Percentiles rank a stretch among this genome's conserved stretches.
Conservation (phyloP, 73 alveolate genomes). For the Effrenium voratum region DNA sequence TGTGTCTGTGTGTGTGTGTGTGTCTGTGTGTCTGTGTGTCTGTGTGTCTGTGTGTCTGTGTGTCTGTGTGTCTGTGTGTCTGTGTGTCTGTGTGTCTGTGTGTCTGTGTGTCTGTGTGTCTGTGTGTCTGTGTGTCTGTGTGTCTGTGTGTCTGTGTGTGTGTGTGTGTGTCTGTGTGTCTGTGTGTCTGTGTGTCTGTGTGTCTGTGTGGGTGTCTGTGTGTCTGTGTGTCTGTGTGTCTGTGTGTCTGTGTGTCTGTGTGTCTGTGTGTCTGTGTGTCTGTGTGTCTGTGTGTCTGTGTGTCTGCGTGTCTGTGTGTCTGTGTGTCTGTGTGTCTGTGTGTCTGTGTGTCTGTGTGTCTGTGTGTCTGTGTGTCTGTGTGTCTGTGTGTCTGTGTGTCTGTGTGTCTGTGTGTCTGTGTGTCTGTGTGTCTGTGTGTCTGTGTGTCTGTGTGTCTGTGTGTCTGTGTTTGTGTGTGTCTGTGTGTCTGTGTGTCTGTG, state of each 20-base stretch:
- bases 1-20: slow-evolving; percentile 9
- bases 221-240: slow-evolving; percentile 30
- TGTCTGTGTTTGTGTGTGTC: no score
- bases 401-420: slow-evolving; percentile 7
- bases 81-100: slow-evolving; percentile 10
- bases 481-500: neutral
- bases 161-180: slow-evolving; percentile 37
- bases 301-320: slow-evolving; percentile 32
- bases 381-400: slow-evolving; percentile 5
- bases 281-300: slow-evolving; percentile 38
- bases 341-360: neutral
- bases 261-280: neutral
- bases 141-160: slow-evolving; percentile 25
- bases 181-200: slow-evolving; percentile 37
- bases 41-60: slow-evolving; percentile 37
- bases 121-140: slow-evolving; percentile 24
- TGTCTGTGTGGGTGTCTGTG: neutral
- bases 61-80: slow-evolving; percentile 27
- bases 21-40: slow-evolving; percentile 29
- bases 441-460: slow-evolving; percentile 36
- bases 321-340: slow-evolving; percentile 35
- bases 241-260: slow-evolving; percentile 15
- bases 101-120: slow-evolving; percentile 30
- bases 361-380: slow-evolving; percentile 30
- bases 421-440: slow-evolving; percentile 29